Conservation (phyloP, 441 rosid genomes). For the Hypseocharis bilobata region DNA sequence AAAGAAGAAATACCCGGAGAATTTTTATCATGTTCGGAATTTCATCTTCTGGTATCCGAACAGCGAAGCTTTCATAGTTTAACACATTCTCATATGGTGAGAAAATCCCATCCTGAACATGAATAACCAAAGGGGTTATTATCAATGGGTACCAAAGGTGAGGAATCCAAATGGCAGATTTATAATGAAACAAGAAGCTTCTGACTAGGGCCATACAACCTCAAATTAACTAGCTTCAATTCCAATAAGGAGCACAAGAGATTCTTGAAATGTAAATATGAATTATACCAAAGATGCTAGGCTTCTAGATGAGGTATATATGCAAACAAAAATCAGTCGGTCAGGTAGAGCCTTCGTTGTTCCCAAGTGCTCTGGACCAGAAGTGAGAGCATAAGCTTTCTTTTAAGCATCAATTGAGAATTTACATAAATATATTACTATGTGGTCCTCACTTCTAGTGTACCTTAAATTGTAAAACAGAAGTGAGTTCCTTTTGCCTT, state of each 20-base stretch:
- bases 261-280: neutral
- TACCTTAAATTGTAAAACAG: neutral
- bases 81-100: conserved; percentile 85
- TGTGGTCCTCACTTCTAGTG: too few species aligned
- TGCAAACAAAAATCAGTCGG: neutral
- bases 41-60: conserved; percentile 68
- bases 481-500: neutral
- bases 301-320: neutral
- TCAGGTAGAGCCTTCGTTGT: neutral
- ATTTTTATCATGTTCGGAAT: conserved; percentile 74
- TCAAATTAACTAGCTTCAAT: neutral
- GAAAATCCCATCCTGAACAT: conserved; percentile 76
- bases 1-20: conserved; percentile 50
- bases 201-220: neutral
- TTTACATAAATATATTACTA: neutral
- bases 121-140: conserved; percentile 15
- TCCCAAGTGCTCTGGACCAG: too few species aligned
- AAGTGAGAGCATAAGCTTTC: neutral
- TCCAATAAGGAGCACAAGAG: neutral
- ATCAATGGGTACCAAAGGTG: too few species aligned
- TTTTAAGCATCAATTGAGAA: neutral
- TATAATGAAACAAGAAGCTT: neutral
- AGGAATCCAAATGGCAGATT: neutral
- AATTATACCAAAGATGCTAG: neutral
- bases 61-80: conserved; percentile 85